Evolutionary conservation across 1,284 basidiomycete genomes (phyloP), one percentile per base, ranked within the genome.

Genomic region (Mycosarcoma maydis): DNA sequence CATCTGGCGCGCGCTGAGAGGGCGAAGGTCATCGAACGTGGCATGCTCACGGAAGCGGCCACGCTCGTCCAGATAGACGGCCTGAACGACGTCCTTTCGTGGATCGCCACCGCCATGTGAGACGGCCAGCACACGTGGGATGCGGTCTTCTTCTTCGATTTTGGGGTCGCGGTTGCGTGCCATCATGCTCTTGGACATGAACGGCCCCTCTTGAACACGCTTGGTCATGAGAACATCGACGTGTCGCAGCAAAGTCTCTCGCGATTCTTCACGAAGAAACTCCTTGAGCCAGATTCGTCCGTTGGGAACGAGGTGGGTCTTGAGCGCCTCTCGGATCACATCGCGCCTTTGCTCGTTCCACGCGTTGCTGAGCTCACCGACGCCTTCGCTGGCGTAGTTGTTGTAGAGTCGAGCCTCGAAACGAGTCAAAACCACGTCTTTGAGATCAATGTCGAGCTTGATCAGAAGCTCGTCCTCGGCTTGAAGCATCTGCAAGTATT

Each of bases 51-150:
- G 90, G 76, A 96, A 86, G 50, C 92, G 90, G 14, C 94, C 94
- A 41, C 88, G 88, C 69, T 92, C 88, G 78, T 98, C 94, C 47
- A 98, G 82, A 83, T 90, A 91, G 49, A 96, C 90, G 29, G 92
- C 84, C 27, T 89, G 88, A 59, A 97, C 91, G 2, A 90, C 89
- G 82, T 98, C 95, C 75, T 90, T 90, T 73, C 90, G 89, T 34
- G 92, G 92, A 73, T 96, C 93, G 46, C 96, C 96, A 79, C 90
- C 90, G 40, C 96, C 96, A 87, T 94, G 93, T 4, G 95, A 97
- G 56, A 97, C 84, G 5, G 95, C 92, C 33, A 99, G 85, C 4
- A 98, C 93, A 7, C 90, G 89, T 0, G 93, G 89, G 0, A 87
- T 87, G 42, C 92, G 91, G 37, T 86, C 84, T 55, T 86, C 86